phyloP scores from a whole-genome alignment of 1,284 basidiomycete genomes.

The Cronartium quercuum region DNA sequence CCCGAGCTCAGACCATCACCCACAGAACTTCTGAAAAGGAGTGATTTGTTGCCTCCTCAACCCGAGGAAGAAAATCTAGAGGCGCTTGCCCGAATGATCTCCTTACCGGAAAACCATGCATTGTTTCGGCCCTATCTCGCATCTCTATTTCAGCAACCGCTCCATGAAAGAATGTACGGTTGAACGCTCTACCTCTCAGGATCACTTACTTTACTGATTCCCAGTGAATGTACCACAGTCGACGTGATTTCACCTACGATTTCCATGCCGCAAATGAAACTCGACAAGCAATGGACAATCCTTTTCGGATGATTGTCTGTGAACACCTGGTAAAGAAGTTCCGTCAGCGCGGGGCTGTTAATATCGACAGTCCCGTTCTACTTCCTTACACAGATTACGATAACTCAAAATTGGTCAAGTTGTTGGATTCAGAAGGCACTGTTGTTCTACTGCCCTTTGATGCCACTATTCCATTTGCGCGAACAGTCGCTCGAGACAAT shows the following conservation, averaged over 20 bases:
- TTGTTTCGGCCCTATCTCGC: conserved; percentile 40
- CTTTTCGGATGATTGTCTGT: conserved; percentile 46
- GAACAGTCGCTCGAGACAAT: conserved; percentile 47
- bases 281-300: conserved; percentile 44
- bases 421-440: conserved; percentile 49
- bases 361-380: conserved; percentile 48
- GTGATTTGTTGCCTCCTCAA: conserved; percentile 49
- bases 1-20: conserved; percentile 64
- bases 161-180: conserved; percentile 44
- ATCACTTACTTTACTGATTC: neutral
- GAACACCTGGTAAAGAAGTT: conserved; percentile 47
- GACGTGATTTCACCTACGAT: conserved; percentile 49
- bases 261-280: conserved; percentile 46
- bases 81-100: conserved; percentile 48
- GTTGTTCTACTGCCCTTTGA: conserved; percentile 47
- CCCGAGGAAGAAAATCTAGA: conserved; percentile 51
- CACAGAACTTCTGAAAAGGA: conserved; percentile 47
- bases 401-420: conserved; percentile 44
- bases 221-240: conserved; percentile 43
- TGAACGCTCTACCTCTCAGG: neutral
- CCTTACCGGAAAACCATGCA: conserved; percentile 42
- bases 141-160: conserved; percentile 48
- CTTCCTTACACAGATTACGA: conserved; percentile 46
- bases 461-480: conserved; percentile 47
- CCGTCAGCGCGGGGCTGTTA: conserved; percentile 48